Evolutionary conservation across 202 grass and related monocot genomes (phyloP).

Genomic region (Carex arenaria): DNA sequence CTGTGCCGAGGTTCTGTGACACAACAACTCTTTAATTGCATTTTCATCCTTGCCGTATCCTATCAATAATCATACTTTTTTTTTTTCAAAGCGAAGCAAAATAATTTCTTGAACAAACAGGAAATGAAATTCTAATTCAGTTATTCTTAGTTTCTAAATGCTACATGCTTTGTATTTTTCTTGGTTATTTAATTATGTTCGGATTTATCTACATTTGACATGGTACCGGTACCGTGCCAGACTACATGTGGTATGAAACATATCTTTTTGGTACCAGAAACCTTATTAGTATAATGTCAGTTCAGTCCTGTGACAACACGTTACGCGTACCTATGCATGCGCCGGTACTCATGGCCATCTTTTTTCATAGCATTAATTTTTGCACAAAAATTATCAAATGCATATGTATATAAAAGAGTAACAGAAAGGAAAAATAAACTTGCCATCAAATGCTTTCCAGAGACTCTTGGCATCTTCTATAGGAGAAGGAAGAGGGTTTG

Average conservation of each 20-base stretch:
- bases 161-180: background rate
- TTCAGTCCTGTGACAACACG: background rate
- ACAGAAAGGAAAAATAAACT: background rate
- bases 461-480: conserved; percentile 63
- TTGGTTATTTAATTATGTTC: background rate
- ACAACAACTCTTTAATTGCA: conserved; percentile 59
- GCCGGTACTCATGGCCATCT: background rate
- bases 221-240: background rate
- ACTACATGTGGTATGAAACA: background rate
- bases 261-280: background rate
- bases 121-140: background rate
- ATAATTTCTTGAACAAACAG: background rate
- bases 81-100: background rate
- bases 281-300: background rate
- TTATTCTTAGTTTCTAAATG: background rate
- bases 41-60: conserved; percentile 92
- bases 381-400: conserved; percentile 1
- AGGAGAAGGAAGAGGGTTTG: conserved; percentile 32
- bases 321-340: background rate
- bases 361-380: background rate
- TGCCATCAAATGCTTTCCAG: conserved; percentile 81
- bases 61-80: conserved; percentile 1
- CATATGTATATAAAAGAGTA: background rate
- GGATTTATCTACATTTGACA: background rate
- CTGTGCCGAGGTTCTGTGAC: conserved; percentile 70